These are phyloP conservation scores for Exserohilum turcica DNA, from an alignment of 2,329 filamentous ascomycete genomes.

Conservation along the genomic window DNA sequence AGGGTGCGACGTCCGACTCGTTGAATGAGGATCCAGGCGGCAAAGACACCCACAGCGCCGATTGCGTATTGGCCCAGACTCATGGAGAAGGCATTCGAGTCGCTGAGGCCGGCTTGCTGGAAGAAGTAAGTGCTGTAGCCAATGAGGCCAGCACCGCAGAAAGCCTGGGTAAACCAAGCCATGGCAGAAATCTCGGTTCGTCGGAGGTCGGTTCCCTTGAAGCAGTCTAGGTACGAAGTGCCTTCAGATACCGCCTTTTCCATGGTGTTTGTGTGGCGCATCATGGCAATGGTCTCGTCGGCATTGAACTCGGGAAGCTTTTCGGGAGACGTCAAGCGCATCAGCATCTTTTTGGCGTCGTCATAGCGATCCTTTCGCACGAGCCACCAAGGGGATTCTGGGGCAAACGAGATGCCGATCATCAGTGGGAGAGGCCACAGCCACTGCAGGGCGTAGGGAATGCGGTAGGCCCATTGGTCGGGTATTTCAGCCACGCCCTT, in stretches of 20 bases:
- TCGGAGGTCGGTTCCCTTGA: slow-evolving; percentile 77
- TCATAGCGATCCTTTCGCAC: slow-evolving; percentile 67
- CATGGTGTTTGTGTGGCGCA: slow-evolving; percentile 83
- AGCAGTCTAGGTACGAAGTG: slow-evolving; percentile 80
- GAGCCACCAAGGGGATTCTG: slow-evolving; percentile 76
- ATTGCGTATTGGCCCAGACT: slow-evolving; percentile 62
- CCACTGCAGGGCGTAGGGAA: slow-evolving; percentile 73
- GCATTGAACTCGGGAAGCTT: slow-evolving; percentile 50
- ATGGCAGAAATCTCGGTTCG: slow-evolving; percentile 73
- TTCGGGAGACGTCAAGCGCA: slow-evolving; percentile 65
- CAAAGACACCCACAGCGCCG: slow-evolving; percentile 68
- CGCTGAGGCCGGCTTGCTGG: slow-evolving; percentile 53
- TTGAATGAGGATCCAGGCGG: slow-evolving; percentile 78
- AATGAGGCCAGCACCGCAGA: slow-evolving; percentile 43
- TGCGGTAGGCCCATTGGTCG: slow-evolving; percentile 71
- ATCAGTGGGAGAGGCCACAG: slow-evolving; percentile 74
- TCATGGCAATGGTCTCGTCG: slow-evolving; percentile 76
- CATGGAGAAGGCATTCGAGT: slow-evolving; percentile 52
- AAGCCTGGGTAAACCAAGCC: slow-evolving; percentile 55
- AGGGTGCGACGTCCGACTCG: slow-evolving; percentile 75
- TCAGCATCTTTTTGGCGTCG: slow-evolving; percentile 68
- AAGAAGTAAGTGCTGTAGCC: slow-evolving; percentile 55
- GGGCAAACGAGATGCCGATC: slow-evolving; percentile 69
- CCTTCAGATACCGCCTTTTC: slow-evolving; percentile 72
- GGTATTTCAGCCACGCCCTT: slow-evolving; percentile 67